Evolutionary conservation across 2,329 filamentous ascomycete species (phyloP), one percentile per base, ranked within the genome.

Genomic region (Balansia obtecta): DNA sequence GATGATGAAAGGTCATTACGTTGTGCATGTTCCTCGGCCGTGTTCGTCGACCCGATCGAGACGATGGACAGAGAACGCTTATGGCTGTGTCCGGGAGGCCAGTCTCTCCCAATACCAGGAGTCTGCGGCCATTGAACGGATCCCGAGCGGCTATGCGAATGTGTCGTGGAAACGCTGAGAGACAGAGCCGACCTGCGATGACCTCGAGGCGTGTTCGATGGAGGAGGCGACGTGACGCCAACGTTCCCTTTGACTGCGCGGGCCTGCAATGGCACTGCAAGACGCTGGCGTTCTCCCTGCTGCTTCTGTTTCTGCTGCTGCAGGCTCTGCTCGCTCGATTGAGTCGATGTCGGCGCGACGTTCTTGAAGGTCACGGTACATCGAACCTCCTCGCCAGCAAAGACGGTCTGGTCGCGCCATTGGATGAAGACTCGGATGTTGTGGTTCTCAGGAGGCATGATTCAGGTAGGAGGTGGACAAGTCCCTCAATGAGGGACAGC

Each of bases 311-410:
- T 51, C 49, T 55, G 56, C 33, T 52, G 51, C 30, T 54, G 48
- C 32, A 61, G 50, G 47, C 56, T 54, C 45, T 56, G 57, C 30
- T 56, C 54, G 45, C 52, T 55, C 51, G 63, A 54, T 51, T 68
- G 66, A 44, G 56, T 63, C 37, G 66, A 56, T 39, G 69, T 70
- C 46, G 77, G 63, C 41, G 80, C 76, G 55, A 90, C 77, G 65
- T 98, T 98, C 70, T 86, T 91, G 71, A 98, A 98, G 47, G 88
- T 96, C 66, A 98, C 95, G 58, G 84, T 89, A 70, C 93, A 97
- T 71, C 90, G 87, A 63, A 97, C 80, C 63, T 95, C 86, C 74
- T 98, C 93, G 68, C 93, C 93, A 51, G 93, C 88, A 70, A 97
- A 98, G 61, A 98, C 88, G 54, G 87, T 90, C 67, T 91, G 83